Base-by-base conservation (phyloP, 306 rosid genomes). In the Malus fusca region DNA sequence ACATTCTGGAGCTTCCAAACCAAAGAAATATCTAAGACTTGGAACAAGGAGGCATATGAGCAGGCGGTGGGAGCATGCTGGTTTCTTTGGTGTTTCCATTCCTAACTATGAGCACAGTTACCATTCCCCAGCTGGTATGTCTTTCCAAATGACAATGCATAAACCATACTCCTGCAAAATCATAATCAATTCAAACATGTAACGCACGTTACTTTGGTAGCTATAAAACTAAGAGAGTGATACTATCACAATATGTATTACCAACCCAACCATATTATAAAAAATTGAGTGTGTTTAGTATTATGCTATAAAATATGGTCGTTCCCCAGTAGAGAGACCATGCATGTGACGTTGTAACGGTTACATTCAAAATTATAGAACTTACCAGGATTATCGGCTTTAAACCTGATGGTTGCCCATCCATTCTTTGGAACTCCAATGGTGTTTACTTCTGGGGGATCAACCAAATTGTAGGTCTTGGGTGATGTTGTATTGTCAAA, bases 371-470 rank as follows among this genome's bases (percentile, higher is more conserved):
- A 48, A 48, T 15, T 48, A 48, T 22, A 58, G 14, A 25, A 69
- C 40, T 6, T 79, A 78, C 88, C 86, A 4, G 86, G 88, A 71
- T 85, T 85, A 53, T 79, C 28, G 13, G 86, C 88, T 0, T 48
- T 4, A 43, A 85, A 85, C 71, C 88, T 77, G 22, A 85, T 77
- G 8, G 81, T 59, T 11, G 73, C 26, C 89, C 89, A 86, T 23
- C 87, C 89, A 73, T 80, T 83, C 61, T 51, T 79, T 40, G 86
- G 86, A 31, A 83, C 75, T 19, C 77, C 73, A 4, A 83, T 1
- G 42, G 86, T 83, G 71, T 83, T 83, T 1, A 63, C 60, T 43
- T 58, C 48, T 1, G 81, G 86, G 30, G 86, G 86, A 75, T 83
- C 86, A 58, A 65, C 43, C 77, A 83, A 59, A 67, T 83, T 83